These are phyloP conservation scores for Claviceps sp. DNA, from an alignment of 2,329 filamentous ascomycete genomes.

Conservation along the genomic window DNA sequence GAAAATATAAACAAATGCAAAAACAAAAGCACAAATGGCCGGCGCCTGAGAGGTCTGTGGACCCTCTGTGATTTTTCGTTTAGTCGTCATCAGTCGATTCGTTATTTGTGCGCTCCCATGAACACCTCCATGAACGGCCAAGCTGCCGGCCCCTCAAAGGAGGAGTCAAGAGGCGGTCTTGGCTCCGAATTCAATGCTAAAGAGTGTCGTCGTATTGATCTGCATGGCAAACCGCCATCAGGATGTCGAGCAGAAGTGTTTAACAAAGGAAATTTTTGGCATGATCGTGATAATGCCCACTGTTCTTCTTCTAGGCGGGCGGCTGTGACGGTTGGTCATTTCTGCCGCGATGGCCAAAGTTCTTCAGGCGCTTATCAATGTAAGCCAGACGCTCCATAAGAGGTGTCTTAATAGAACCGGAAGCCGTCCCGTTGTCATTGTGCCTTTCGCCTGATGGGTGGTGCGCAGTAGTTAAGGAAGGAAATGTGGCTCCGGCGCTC, in stretches of 20 bases:
- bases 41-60: neutral
- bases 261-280: neutral
- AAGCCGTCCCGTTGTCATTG: neutral
- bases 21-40: constrained; percentile 4
- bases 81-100: constrained; percentile 6
- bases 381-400: constrained; percentile 41
- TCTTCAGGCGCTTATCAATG: constrained; percentile 43
- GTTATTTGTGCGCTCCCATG: neutral
- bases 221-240: constrained; percentile 1
- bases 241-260: too few relatives aligned
- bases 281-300: neutral
- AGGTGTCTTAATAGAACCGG: constrained; percentile 26
- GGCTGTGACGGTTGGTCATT: constrained; percentile 34
- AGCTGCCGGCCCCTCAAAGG: neutral
- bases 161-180: too few relatives aligned
- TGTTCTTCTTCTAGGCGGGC: constrained; percentile 22
- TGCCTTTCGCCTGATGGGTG: constrained; percentile 23
- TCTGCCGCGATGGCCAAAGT: constrained; percentile 33
- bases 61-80: constrained; percentile 1
- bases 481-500: constrained; percentile 29
- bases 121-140: neutral
- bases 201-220: neutral
- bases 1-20: constrained; percentile 3
- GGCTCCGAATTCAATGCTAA: neutral
- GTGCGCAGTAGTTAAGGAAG: constrained; percentile 45